Conservation (phyloP, 129 eudicot genomes). For the Solidago caesia region DNA sequence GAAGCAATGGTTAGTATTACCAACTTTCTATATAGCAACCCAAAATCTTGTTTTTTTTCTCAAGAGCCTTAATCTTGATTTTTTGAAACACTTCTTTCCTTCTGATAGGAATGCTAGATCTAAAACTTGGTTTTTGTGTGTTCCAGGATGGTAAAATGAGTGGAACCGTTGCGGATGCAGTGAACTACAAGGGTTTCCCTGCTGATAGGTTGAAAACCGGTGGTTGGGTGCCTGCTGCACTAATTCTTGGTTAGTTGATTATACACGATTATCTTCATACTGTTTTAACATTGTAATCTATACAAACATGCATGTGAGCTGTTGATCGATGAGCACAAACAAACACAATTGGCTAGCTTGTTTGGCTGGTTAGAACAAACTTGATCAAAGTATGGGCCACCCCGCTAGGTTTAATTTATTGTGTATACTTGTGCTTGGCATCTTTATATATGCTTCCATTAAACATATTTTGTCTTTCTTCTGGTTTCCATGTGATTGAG, state of each 20-base stretch:
- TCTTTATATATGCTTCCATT: slow-evolving; percentile 17
- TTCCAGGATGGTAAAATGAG: slow-evolving; percentile 64
- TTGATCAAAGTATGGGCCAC: slow-evolving; percentile 27
- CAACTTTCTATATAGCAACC: slow-evolving; percentile 8
- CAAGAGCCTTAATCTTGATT: neutral
- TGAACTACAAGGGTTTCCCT: slow-evolving; percentile 76
- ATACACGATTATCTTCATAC: neutral
- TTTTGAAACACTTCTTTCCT: neutral
- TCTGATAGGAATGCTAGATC: slow-evolving; percentile 5
- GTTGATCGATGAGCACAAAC: slow-evolving; percentile 8
- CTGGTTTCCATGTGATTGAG: slow-evolving; percentile 6
- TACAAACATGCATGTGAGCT: slow-evolving; percentile 12
- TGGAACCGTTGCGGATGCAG: slow-evolving; percentile 70
- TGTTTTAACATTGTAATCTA: neutral
- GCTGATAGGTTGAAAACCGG: slow-evolving; percentile 87
- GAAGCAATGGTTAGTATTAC: slow-evolving; percentile 43
- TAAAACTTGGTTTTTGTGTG: neutral
- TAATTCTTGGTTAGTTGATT: slow-evolving; percentile 65
- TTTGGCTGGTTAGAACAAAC: slow-evolving; percentile 9
- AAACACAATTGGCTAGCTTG: slow-evolving; percentile 7
- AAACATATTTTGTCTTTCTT: neutral
- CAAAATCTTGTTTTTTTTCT: neutral
- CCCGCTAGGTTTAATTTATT: slow-evolving; percentile 20
- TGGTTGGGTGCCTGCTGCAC: slow-evolving; percentile 95
- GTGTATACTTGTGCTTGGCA: slow-evolving; percentile 28